A percentile compares a stretch with the other conserved stretches of the same genome.
These are phyloP conservation scores for Gossypium armourianum DNA, from an alignment of 441 rosid genomes.

Conservation along the genomic window DNA sequence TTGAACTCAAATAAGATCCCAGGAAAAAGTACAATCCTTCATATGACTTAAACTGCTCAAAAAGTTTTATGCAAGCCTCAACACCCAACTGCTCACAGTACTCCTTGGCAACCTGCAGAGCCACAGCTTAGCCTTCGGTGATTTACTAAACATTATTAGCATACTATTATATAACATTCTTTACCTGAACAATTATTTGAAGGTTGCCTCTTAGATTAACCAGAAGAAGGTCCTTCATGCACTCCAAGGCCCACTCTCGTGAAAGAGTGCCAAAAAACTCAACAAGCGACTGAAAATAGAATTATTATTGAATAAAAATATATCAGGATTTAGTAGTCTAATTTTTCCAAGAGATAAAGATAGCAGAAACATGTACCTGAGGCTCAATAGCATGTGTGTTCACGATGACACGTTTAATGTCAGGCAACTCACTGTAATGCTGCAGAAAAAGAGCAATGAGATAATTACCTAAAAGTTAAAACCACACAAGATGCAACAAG, in stretches of 20 bases:
- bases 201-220: constrained; percentile 88
- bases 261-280: constrained; percentile 96
- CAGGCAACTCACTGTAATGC: constrained; percentile 77
- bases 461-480: constrained; percentile 9
- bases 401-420: constrained; percentile 76
- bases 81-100: constrained; percentile 93
- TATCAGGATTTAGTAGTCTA: not conserved
- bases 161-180: constrained; percentile 17
- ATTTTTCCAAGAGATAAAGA: constrained; percentile 12
- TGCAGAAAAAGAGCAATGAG: constrained; percentile 28
- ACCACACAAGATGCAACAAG: not conserved
- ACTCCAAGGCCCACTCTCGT: constrained; percentile 95
- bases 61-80: constrained; percentile 80
- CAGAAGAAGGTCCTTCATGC: constrained; percentile 92
- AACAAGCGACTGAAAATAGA: constrained; percentile 63
- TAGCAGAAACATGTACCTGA: constrained; percentile 38
- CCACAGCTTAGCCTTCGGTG: constrained; percentile 16
- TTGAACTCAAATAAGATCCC: constrained; percentile 88
- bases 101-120: constrained; percentile 76
- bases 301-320: not conserved
- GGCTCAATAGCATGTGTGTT: constrained; percentile 90
- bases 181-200: constrained; percentile 93
- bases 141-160: constrained; percentile 11
- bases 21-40: constrained; percentile 93
- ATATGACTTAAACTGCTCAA: constrained; percentile 94